A percentile compares a stretch with the other conserved stretches of the same genome.
Evolutionary conservation across 1,139 yeast species (phyloP).

Genomic region (Hansenula sp.): DNA sequence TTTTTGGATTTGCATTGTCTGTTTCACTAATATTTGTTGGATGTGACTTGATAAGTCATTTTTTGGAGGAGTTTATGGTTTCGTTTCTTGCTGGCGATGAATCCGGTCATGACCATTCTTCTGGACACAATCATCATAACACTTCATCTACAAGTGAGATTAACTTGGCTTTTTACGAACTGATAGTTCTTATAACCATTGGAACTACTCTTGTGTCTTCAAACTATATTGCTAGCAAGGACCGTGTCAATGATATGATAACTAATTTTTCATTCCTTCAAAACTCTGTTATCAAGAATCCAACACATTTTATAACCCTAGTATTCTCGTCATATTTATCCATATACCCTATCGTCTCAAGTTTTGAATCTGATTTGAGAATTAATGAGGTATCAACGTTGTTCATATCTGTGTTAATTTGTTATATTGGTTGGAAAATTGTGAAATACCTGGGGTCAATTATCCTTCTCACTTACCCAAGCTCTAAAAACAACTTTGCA

Average conservation of each 20-base stretch:
- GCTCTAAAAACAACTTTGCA: slow-evolving; percentile 36
- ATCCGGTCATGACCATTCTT: slow-evolving; percentile 32
- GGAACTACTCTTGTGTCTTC: slow-evolving; percentile 28
- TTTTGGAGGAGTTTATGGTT: slow-evolving; percentile 68
- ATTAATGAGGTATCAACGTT: slow-evolving; percentile 48
- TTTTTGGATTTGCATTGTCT: slow-evolving; percentile 83
- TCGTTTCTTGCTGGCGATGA: slow-evolving; percentile 36
- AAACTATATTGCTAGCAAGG: slow-evolving; percentile 20
- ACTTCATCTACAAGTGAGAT: slow-evolving; percentile 22
- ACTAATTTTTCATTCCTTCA: slow-evolving; percentile 8
- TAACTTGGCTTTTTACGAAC: slow-evolving; percentile 28
- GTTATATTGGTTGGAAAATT: slow-evolving; percentile 51
- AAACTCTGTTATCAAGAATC: slow-evolving; percentile 37
- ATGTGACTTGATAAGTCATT: slow-evolving; percentile 79
- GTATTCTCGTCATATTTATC: slow-evolving; percentile 40
- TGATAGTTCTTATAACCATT: slow-evolving; percentile 24
- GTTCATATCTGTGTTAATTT: slow-evolving; percentile 43
- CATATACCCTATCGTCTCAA: slow-evolving; percentile 23
- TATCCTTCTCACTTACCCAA: slow-evolving; percentile 50
- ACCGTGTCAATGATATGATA: slow-evolving; percentile 20
- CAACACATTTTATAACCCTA: slow-evolving; percentile 61
- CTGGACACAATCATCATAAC: slow-evolving; percentile 22
- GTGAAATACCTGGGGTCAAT: slow-evolving; percentile 49
- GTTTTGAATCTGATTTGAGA: slow-evolving; percentile 31
- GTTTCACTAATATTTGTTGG: slow-evolving; percentile 89